Evolutionary conservation across 2,329 filamentous ascomycete species (phyloP).

Genomic region (Rutstroemia sp.): DNA sequence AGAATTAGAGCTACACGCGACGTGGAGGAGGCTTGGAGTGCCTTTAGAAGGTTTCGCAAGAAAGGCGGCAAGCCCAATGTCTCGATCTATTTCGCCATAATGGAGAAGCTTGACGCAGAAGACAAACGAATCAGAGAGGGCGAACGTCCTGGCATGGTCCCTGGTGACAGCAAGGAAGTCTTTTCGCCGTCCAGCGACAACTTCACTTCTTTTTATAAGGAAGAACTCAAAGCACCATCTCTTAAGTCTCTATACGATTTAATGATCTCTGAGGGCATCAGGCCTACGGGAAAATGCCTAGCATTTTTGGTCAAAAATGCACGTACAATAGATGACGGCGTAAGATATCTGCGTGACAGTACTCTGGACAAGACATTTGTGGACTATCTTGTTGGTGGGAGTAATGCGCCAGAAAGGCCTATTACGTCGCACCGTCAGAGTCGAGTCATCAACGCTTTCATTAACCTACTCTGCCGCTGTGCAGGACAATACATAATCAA

Average conservation of each 20-base stretch:
- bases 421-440: conserved; percentile 23
- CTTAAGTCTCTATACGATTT: conserved; percentile 49
- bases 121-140: conserved; percentile 22
- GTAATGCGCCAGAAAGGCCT: conserved; percentile 5
- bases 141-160: conserved; percentile 31
- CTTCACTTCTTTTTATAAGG: conserved; percentile 57
- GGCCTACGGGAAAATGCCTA: conserved; percentile 43
- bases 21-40: conserved; percentile 52
- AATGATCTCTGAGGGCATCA: conserved; percentile 46
- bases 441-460: conserved; percentile 41
- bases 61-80: conserved; percentile 31
- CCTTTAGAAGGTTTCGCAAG: conserved; percentile 30
- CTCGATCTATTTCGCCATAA: conserved; percentile 52
- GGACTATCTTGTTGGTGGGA: conserved; percentile 12
- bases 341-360: conserved; percentile 44
- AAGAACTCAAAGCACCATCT: conserved; percentile 51
- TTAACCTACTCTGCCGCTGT: conserved; percentile 40
- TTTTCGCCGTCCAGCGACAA: conserved; percentile 48
- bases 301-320: conserved; percentile 49
- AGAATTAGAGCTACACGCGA: conserved; percentile 53
- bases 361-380: conserved; percentile 15
- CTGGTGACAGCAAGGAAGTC: conserved; percentile 54
- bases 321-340: conserved; percentile 37
- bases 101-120: conserved; percentile 45
- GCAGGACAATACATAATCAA: not conserved